phyloP scores from a whole-genome alignment of 192 early-diverging fungal genomes.

The Backusella parvicylindrica region DNA sequence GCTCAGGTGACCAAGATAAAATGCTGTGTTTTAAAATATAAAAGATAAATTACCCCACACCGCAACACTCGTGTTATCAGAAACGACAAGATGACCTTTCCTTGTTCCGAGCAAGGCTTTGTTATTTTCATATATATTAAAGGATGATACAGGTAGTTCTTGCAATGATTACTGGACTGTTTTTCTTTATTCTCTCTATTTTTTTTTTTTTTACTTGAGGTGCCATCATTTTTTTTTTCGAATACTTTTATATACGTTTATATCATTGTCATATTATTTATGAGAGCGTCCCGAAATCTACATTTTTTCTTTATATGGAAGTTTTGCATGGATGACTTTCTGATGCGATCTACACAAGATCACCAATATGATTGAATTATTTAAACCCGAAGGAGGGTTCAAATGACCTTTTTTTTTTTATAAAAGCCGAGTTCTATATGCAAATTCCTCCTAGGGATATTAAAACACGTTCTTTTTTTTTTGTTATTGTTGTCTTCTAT shows the following conservation, averaged over 20 bases:
- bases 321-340: not conserved
- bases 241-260: too few relatives aligned
- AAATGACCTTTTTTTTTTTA: not conserved
- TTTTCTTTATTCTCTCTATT: too few relatives aligned
- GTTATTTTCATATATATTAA: not conserved
- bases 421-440: not conserved
- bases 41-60: not conserved
- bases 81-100: not conserved
- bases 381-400: not conserved
- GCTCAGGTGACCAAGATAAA: not conserved
- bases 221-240: not conserved
- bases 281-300: not conserved
- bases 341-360: not conserved
- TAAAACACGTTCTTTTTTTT: not conserved
- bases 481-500: not conserved
- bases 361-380: not conserved
- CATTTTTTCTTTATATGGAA: not conserved
- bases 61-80: not conserved
- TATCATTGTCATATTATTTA: not conserved
- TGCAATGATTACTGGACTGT: not conserved
- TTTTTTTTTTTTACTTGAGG: not conserved
- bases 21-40: not conserved
- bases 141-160: not conserved
- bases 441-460: not conserved
- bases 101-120: not conserved